phyloP scores from a whole-genome alignment of 2,329 filamentous ascomycete species.

The Ophiostoma pallidulum region DNA sequence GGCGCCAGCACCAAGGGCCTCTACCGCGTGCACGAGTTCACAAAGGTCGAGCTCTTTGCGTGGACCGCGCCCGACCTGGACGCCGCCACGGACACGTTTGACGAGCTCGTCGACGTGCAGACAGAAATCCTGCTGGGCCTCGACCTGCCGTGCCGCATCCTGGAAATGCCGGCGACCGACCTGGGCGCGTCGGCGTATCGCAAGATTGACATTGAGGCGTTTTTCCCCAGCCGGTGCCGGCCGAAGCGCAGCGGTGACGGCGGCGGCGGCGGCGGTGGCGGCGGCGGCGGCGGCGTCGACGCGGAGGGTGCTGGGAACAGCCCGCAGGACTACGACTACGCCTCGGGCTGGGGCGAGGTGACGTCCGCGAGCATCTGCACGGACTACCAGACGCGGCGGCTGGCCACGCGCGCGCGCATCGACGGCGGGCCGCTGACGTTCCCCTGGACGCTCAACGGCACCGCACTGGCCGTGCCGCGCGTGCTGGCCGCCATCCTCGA shows the following conservation, averaged over 20 bases:
- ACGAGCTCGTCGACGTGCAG: constrained; percentile 82
- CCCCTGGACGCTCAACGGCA: constrained; percentile 89
- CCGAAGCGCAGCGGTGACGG: not conserved
- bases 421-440: constrained; percentile 53
- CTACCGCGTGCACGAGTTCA: constrained; percentile 97
- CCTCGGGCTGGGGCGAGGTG: constrained; percentile 83
- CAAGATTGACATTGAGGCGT: constrained; percentile 90
- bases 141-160: constrained; percentile 72
- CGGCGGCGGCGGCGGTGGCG: constrained; percentile 48
- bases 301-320: not conserved
- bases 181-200: constrained; percentile 79
- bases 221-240: constrained; percentile 69
- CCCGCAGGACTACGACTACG: constrained; percentile 24
- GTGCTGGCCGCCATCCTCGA: constrained; percentile 84
- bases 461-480: constrained; percentile 81
- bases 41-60: constrained; percentile 94
- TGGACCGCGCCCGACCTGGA: constrained; percentile 60
- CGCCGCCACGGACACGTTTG: constrained; percentile 52
- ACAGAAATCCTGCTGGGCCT: constrained; percentile 70
- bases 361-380: constrained; percentile 86
- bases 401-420: constrained; percentile 63
- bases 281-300: not conserved
- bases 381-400: constrained; percentile 81
- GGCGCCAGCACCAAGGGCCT: constrained; percentile 88
- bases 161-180: constrained; percentile 86